These are phyloP conservation scores for Metschnikowia colocasiae DNA, from an alignment of 805 yeast genomes.

Conservation along the genomic window DNA sequence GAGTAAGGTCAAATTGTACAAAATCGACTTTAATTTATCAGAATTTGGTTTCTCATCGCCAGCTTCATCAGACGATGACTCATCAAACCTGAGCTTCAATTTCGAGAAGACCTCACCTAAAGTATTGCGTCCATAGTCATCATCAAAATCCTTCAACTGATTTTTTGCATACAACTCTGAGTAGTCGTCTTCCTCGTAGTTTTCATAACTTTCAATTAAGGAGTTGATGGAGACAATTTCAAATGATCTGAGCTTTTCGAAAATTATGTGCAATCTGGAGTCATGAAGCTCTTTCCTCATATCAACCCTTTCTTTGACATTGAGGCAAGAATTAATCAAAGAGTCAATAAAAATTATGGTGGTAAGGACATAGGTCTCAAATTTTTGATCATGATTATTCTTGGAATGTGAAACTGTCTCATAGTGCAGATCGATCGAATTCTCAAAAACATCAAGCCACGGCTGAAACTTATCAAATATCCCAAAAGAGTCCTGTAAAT, in stretches of 20 bases:
- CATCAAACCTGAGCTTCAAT: slow-evolving; percentile 13
- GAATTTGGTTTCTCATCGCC: slow-evolving; percentile 5
- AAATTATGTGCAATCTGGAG: slow-evolving; percentile 31
- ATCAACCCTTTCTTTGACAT: slow-evolving; percentile 25
- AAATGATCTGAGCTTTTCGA: slow-evolving; percentile 32
- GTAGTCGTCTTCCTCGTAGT: slow-evolving; percentile 38
- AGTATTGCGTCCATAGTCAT: slow-evolving; percentile 7
- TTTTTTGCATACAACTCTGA: slow-evolving; percentile 18
- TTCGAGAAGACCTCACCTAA: slow-evolving; percentile 17
- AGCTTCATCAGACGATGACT: not conserved
- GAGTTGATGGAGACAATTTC: slow-evolving; percentile 30
- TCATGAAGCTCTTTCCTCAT: slow-evolving; percentile 37
- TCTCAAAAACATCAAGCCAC: slow-evolving; percentile 38
- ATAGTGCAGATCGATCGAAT: slow-evolving; percentile 31
- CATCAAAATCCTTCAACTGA: slow-evolving; percentile 8
- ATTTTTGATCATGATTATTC: slow-evolving; percentile 17
- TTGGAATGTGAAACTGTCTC: slow-evolving; percentile 13
- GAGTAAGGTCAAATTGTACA: slow-evolving; percentile 26
- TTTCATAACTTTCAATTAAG: slow-evolving; percentile 38
- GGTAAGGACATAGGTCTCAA: slow-evolving; percentile 34
- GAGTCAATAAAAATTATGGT: slow-evolving; percentile 36
- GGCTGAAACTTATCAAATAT: slow-evolving; percentile 38
- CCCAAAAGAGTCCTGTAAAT: slow-evolving; percentile 34
- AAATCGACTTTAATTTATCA: slow-evolving; percentile 21
- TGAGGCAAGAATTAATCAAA: slow-evolving; percentile 27